Conservation (phyloP, 148 eudicot genomes). For the Rhododendron mucronatum region DNA sequence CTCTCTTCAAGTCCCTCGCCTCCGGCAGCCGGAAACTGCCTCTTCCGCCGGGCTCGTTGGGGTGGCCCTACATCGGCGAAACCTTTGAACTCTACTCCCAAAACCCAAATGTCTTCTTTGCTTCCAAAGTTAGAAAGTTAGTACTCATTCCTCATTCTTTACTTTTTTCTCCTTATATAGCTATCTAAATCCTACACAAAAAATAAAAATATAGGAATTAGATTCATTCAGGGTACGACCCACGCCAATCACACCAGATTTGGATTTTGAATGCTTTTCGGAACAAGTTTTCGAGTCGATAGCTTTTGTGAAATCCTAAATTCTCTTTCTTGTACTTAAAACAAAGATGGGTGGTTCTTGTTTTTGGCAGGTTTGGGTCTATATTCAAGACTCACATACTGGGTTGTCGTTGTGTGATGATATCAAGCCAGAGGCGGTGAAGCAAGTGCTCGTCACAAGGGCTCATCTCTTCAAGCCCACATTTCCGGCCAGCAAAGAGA, state of each 20-base stretch:
- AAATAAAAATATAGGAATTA: no score
- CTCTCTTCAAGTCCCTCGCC: constrained; percentile 13
- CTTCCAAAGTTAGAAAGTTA: constrained; percentile 74
- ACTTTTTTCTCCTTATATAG: background rate
- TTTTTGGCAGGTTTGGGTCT: constrained; percentile 62
- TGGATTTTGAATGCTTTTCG: background rate
- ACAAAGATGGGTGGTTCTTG: background rate
- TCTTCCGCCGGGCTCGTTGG: constrained; percentile 87
- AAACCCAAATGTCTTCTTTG: constrained; percentile 84
- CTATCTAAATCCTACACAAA: background rate
- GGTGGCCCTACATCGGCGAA: constrained; percentile 90
- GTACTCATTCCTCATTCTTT: constrained; percentile 10
- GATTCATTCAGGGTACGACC: background rate
- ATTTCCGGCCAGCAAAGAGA: constrained; percentile 91
- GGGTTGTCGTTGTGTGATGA: constrained; percentile 91
- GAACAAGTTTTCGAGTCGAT: no score
- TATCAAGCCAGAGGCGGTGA: constrained; percentile 82
- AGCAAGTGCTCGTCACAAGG: constrained; percentile 56
- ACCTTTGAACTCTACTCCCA: constrained; percentile 89
- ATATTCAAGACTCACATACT: constrained; percentile 80
- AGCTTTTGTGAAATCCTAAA: no score
- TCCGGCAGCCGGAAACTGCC: constrained; percentile 33
- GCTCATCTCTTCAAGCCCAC: constrained; percentile 88
- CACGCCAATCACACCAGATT: background rate
- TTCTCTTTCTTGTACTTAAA: no score